Base-by-base conservation (phyloP, 306 rosid genomes). In the Castanea crenata region DNA sequence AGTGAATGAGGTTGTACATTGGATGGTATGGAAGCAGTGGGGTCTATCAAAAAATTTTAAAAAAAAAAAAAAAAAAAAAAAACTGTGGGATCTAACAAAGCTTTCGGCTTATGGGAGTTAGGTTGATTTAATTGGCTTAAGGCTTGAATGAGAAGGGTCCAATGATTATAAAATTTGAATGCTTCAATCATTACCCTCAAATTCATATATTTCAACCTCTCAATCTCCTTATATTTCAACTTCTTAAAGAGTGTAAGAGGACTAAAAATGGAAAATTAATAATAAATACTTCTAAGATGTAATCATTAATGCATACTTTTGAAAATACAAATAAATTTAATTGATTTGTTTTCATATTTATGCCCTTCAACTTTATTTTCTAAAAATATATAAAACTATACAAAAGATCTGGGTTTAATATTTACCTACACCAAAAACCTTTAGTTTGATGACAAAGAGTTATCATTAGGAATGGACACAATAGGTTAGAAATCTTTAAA, bases 391-490 rank as follows among this genome's bases (percentile, higher is more conserved):
- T 41, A 41, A 41, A 41, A 41, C 8, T 41, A 41, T 41, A 41
- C 8, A 41, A 41, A 3, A 8, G 1, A 41, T 2, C 0, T 2
- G 0, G 1, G 0, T 41, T 41, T 41, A 41, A 41, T 8, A 0
- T 41, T 0, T 0, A 41, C 0, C 1, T 41, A 41, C 0, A 38
- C 8, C 1, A 38, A 38, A 38, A 38, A 38, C 0, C 8, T 0
- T 2, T 7, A 0, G 0, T 7, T 38, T 38, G 1, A 38, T 7
- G 3, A 38, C 8, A 7, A 38, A 38, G 1, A 7, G 0, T 0
- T 7, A 38, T 7, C 10, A 38, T 38, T 0, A 38, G 0, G 0
- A 41, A 2, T 0, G 0, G 3, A 41, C 3, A 41, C 11, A 0
- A 8, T 41, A 41, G 0, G 0, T 41, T 41, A 0, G 2, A 8